phyloP scores from a whole-genome alignment of 2,329 filamentous ascomycete genomes.

The Pseudocercospora eumusae region DNA sequence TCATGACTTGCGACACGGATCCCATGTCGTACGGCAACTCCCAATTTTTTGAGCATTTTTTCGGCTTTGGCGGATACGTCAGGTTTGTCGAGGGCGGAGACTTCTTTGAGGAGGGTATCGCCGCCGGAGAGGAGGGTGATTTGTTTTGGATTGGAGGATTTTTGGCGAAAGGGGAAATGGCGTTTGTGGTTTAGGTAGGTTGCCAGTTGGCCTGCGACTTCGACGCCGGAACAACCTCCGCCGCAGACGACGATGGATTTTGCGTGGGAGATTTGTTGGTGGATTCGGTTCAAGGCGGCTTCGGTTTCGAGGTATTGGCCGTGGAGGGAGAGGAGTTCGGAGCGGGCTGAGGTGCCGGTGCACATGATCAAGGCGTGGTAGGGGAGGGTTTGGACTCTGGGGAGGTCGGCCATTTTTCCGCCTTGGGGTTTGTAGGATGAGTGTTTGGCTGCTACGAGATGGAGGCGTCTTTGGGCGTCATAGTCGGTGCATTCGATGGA shows the following conservation, averaged over 20 bases:
- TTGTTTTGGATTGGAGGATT: conserved; percentile 23
- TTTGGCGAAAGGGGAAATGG: conserved; percentile 22
- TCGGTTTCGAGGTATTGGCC: conserved; percentile 40
- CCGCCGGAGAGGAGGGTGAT: conserved; percentile 41
- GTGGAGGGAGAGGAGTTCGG: conserved; percentile 41
- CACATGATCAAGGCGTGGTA: conserved; percentile 44
- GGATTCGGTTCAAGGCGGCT: conserved; percentile 37
- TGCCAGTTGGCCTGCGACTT: conserved; percentile 44
- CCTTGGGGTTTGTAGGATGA: not conserved
- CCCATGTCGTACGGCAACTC: conserved; percentile 38
- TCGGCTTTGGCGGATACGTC: conserved; percentile 38
- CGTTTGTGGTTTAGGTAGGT: conserved; percentile 36
- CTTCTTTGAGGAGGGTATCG: conserved; percentile 36
- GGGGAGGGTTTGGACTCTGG: conserved; percentile 30
- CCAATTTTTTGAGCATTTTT: conserved; percentile 36
- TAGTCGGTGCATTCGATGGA: conserved; percentile 31
- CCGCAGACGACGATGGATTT: conserved; percentile 41
- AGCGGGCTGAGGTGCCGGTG: conserved; percentile 42
- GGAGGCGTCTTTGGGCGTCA: conserved; percentile 25
- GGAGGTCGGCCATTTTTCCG: not conserved
- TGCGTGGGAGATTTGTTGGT: conserved; percentile 35
- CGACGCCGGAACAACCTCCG: conserved; percentile 42
- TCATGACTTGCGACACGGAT: conserved; percentile 31
- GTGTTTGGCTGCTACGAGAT: conserved; percentile 8
- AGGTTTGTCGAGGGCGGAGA: conserved; percentile 24